Conservation (phyloP, 345 rosid species). For the Dovyalis caffra region DNA sequence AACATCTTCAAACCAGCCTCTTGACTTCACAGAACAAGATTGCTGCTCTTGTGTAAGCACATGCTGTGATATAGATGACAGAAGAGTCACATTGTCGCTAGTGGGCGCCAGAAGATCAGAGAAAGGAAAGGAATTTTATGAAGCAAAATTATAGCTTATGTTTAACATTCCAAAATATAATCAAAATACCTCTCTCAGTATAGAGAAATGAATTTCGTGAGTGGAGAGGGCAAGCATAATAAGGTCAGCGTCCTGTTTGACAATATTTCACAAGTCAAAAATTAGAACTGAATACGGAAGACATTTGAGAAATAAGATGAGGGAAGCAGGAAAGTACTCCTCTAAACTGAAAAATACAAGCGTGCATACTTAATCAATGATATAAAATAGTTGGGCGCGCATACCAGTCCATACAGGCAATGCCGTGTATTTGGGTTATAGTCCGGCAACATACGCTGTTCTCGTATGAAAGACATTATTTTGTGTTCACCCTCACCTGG, state of each 20-base stretch:
- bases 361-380: too few relatives aligned
- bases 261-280: background rate
- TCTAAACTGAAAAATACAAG: too few relatives aligned
- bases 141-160: too few relatives aligned
- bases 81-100: too few relatives aligned
- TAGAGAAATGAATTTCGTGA: slow-evolving; percentile 33
- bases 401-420: slow-evolving; percentile 35
- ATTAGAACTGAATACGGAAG: background rate
- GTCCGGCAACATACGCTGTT: slow-evolving; percentile 16
- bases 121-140: too few relatives aligned
- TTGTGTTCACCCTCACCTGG: slow-evolving; percentile 43
- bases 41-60: slow-evolving; percentile 10
- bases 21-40: slow-evolving; percentile 8
- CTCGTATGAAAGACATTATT: slow-evolving; percentile 26
- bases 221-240: slow-evolving; percentile 33
- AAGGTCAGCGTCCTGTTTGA: slow-evolving; percentile 31
- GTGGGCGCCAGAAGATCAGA: too few relatives aligned
- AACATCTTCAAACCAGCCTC: slow-evolving; percentile 3
- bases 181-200: slow-evolving; percentile 34
- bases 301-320: background rate
- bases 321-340: too few relatives aligned
- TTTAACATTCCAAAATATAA: too few relatives aligned
- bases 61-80: slow-evolving; percentile 9
- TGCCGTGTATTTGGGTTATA: slow-evolving; percentile 25
- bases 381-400: too few relatives aligned